Evolutionary conservation across 169 alveolate species (phyloP).

Genomic region (Cryptosporidium sp.): DNA sequence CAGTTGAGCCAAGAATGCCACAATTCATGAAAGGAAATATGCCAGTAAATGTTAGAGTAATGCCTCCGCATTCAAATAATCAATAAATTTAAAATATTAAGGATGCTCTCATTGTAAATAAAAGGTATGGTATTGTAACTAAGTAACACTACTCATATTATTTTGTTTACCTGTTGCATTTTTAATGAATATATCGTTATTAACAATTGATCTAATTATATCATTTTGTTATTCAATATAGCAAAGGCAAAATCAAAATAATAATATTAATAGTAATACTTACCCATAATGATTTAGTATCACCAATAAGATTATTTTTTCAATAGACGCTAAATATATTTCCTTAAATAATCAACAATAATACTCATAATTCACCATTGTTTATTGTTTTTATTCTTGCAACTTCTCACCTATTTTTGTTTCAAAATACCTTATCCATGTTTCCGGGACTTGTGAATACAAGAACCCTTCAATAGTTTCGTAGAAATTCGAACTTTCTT

Average conservation of each 20-base stretch:
- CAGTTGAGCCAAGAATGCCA: constrained; percentile 70
- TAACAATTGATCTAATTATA: neutral
- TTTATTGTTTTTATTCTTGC: neutral
- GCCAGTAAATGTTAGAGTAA: constrained; percentile 68
- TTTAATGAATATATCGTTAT: neutral
- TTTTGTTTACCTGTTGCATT: neutral
- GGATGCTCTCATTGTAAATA: neutral
- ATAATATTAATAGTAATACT: neutral
- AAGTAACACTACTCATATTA: neutral
- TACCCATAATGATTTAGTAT: neutral
- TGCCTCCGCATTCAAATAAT: constrained; percentile 74
- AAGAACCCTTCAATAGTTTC: constrained; percentile 48
- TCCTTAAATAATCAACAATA: neutral
- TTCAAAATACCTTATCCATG: constrained; percentile 38
- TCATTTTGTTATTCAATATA: neutral
- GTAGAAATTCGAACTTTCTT: neutral
- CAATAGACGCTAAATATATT: neutral
- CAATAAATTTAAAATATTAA: neutral
- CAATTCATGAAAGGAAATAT: constrained; percentile 68
- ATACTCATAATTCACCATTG: neutral
- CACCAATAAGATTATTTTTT: neutral
- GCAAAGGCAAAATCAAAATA: neutral
- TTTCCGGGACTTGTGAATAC: constrained; percentile 22
- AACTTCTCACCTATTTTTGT: constrained; percentile 3
- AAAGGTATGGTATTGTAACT: neutral